phyloP scores from a whole-genome alignment of 495 filamentous ascomycete genomes.

The Penicillium desertorum region DNA sequence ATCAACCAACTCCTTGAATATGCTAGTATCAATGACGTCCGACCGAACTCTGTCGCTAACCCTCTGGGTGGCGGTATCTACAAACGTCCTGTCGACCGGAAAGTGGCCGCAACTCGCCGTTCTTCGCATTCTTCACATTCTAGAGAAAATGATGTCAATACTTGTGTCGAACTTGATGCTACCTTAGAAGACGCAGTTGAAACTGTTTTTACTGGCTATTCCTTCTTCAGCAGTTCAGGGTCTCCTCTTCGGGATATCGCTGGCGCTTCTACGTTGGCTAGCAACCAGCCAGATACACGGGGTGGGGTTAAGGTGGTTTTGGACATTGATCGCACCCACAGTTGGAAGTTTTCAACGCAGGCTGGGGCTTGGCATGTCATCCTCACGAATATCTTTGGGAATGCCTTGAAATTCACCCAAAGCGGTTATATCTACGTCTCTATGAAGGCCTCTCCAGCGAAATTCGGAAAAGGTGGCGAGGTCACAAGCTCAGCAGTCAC shows the following conservation, averaged over 20 bases:
- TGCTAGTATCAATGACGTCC: slow-evolving; percentile 32
- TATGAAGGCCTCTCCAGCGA: slow-evolving; percentile 16
- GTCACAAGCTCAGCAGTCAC: slow-evolving; percentile 18
- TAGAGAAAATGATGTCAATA: slow-evolving; percentile 8
- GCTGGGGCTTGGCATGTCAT: slow-evolving; percentile 27
- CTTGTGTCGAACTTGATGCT: slow-evolving; percentile 35
- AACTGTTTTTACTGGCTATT: slow-evolving; percentile 50
- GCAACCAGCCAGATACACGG: not conserved
- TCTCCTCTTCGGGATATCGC: slow-evolving; percentile 3
- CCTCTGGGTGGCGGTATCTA: not conserved
- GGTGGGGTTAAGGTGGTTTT: slow-evolving; percentile 46
- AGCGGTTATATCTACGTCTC: slow-evolving; percentile 26
- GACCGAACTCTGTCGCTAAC: slow-evolving; percentile 1
- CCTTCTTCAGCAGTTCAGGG: slow-evolving; percentile 11
- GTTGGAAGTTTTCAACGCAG: slow-evolving; percentile 16
- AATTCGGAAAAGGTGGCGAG: not conserved
- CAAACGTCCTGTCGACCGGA: not conserved
- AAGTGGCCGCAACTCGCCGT: not conserved
- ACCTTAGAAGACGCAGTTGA: slow-evolving; percentile 57
- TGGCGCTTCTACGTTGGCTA: not conserved
- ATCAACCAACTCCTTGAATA: slow-evolving; percentile 63
- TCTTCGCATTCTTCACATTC: not conserved
- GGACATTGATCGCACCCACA: slow-evolving; percentile 40
- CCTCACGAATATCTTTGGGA: slow-evolving; percentile 38
- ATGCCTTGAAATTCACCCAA: slow-evolving; percentile 39